Conservation (phyloP, 1,284 basidiomycete species). For the Irpex rosettiformis region DNA sequence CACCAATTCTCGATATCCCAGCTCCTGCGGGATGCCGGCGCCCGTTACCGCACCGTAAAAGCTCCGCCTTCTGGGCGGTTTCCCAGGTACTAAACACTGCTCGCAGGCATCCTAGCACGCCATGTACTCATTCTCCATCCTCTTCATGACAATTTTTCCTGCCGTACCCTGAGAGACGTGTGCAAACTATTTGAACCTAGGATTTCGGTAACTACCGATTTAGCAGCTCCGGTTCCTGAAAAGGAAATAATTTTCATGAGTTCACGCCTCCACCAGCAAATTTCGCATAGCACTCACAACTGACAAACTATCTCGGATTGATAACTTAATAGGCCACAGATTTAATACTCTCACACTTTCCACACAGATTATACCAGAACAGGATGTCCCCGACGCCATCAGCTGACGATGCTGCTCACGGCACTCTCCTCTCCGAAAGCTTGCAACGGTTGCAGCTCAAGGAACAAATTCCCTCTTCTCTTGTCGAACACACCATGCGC, state of each 20-base stretch:
- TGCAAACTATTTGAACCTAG: neutral
- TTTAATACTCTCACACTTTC: neutral
- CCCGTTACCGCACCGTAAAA: too few relatives aligned
- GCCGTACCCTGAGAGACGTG: too few relatives aligned
- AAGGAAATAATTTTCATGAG: constrained; percentile 2
- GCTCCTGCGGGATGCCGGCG: too few relatives aligned
- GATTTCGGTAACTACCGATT: neutral
- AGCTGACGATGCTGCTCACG: constrained; percentile 19
- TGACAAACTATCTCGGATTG: neutral
- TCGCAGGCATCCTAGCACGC: too few relatives aligned
- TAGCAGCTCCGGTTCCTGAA: neutral
- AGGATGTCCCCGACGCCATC: constrained; percentile 24
- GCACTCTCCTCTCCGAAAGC: constrained; percentile 26
- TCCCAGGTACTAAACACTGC: too few relatives aligned
- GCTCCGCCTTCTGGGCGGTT: too few relatives aligned
- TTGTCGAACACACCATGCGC: constrained; percentile 10
- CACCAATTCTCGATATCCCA: too few relatives aligned
- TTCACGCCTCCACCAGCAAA: neutral
- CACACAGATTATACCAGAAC: constrained; percentile 1
- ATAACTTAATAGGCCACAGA: neutral
- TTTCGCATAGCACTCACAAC: neutral
- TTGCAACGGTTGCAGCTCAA: constrained; percentile 28
- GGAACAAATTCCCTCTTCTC: constrained; percentile 13
- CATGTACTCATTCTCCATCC: too few relatives aligned
- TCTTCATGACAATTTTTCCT: too few relatives aligned